phyloP scores from a whole-genome alignment of 306 rosid genomes.

The Hippophae gyantsensis region DNA sequence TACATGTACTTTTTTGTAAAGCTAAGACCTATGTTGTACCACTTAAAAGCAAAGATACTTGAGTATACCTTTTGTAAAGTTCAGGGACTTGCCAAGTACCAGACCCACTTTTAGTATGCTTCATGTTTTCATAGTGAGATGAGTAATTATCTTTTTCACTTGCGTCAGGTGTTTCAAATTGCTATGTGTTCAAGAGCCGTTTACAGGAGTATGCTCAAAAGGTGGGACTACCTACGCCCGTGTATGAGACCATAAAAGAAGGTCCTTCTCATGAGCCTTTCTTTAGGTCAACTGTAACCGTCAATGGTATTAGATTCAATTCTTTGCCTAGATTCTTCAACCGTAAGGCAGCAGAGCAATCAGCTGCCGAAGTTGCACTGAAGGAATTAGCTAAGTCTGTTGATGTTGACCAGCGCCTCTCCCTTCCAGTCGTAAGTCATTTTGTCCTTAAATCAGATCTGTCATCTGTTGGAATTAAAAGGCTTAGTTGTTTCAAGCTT shows the following conservation, averaged over 20 bases:
- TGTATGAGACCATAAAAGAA: conserved; percentile 81
- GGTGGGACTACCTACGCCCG: conserved; percentile 68
- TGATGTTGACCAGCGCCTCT: conserved; percentile 41
- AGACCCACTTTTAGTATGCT: too few species aligned
- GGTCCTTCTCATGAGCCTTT: conserved; percentile 88
- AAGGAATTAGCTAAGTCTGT: conserved; percentile 55
- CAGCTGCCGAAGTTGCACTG: conserved; percentile 93
- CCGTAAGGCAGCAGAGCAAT: conserved; percentile 91
- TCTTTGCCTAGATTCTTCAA: conserved; percentile 73
- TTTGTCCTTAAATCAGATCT: conserved; percentile 1
- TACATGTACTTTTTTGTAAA: too few species aligned
- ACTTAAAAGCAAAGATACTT: too few species aligned
- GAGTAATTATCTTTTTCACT: background rate
- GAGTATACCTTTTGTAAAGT: too few species aligned
- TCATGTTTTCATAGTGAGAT: too few species aligned
- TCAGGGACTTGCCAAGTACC: too few species aligned
- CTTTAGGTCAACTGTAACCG: conserved; percentile 63
- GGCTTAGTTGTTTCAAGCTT: background rate
- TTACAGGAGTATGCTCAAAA: conserved; percentile 94
- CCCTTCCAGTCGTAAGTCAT: conserved; percentile 73
- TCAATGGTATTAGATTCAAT: conserved; percentile 49
- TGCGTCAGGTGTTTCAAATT: conserved; percentile 68
- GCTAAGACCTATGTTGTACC: too few species aligned
- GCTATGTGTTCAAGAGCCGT: conserved; percentile 86
- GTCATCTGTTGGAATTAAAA: conserved; percentile 1